These are phyloP conservation scores for Aphanomyces stellatus DNA, from an alignment of 352 stramenopile species.

Conservation along the genomic window DNA sequence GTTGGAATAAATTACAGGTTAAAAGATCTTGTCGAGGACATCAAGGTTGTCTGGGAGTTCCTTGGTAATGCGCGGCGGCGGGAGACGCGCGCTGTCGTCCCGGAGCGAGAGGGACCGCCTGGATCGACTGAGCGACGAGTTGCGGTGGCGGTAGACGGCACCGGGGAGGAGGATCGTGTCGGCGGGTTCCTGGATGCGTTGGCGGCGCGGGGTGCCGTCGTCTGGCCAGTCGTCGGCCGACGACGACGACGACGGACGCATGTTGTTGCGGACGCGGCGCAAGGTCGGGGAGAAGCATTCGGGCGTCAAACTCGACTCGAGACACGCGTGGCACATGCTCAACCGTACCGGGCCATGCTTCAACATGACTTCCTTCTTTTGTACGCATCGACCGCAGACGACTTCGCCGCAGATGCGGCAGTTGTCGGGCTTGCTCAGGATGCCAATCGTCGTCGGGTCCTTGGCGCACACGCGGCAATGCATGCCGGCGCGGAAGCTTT, in stretches of 20 bases:
- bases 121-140: neutral
- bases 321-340: conserved; percentile 1
- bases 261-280: neutral
- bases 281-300: conserved; percentile 13
- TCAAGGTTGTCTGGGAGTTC: conserved; percentile 8
- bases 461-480: conserved; percentile 12
- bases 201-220: neutral
- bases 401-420: conserved; percentile 20
- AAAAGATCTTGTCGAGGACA: conserved; percentile 19
- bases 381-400: conserved; percentile 4
- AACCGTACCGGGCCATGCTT: neutral
- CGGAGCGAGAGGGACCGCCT: neutral
- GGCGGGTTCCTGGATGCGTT: neutral
- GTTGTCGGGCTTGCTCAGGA: conserved; percentile 11
- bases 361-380: conserved; percentile 14
- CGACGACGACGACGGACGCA: neutral
- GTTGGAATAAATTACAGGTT: neutral
- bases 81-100: neutral
- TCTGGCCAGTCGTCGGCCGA: neutral
- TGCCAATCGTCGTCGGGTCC: neutral
- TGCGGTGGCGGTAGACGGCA: neutral
- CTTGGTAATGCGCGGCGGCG: conserved; percentile 1
- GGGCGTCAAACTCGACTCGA: neutral
- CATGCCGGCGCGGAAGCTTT: neutral
- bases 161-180: neutral